Evolutionary conservation across 768 basidiomycete species (phyloP).

Genomic region (Agaricus bisporus): DNA sequence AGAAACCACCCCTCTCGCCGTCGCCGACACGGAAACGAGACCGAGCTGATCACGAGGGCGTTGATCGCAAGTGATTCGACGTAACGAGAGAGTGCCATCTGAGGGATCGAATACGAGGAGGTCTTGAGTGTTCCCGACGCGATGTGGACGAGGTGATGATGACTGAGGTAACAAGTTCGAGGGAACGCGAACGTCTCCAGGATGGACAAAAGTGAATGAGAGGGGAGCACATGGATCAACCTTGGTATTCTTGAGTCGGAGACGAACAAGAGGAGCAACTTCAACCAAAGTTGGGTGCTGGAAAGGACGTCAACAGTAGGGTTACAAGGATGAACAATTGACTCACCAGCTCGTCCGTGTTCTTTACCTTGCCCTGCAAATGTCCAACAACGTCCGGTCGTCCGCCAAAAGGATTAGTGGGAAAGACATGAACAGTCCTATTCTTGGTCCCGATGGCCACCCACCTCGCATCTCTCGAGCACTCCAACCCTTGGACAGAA

Average conservation of each 20-base stretch:
- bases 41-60: constrained; percentile 19
- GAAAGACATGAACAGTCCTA: constrained; percentile 66
- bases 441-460: constrained; percentile 60
- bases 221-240: constrained; percentile 28
- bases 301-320: background rate
- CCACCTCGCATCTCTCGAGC: constrained; percentile 60
- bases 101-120: constrained; percentile 61
- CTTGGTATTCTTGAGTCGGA: constrained; percentile 24
- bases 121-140: constrained; percentile 52
- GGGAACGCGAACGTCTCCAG: constrained; percentile 29
- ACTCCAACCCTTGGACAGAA: constrained; percentile 47
- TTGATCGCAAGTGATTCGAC: constrained; percentile 45
- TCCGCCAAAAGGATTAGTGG: constrained; percentile 73
- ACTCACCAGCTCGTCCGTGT: constrained; percentile 42
- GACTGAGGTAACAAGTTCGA: constrained; percentile 28
- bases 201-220: constrained; percentile 50
- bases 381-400: constrained; percentile 57
- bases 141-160: constrained; percentile 20
- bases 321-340: background rate
- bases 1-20: constrained; percentile 39
- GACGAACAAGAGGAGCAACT: constrained; percentile 48
- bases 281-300: constrained; percentile 50
- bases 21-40: constrained; percentile 23
- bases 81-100: constrained; percentile 48
- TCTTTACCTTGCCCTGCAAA: constrained; percentile 50